A percentile compares a stretch with the other conserved stretches of the same genome.
phyloP scores from a whole-genome alignment of 2,329 filamentous ascomycete species.

The Fusarium concolor region DNA sequence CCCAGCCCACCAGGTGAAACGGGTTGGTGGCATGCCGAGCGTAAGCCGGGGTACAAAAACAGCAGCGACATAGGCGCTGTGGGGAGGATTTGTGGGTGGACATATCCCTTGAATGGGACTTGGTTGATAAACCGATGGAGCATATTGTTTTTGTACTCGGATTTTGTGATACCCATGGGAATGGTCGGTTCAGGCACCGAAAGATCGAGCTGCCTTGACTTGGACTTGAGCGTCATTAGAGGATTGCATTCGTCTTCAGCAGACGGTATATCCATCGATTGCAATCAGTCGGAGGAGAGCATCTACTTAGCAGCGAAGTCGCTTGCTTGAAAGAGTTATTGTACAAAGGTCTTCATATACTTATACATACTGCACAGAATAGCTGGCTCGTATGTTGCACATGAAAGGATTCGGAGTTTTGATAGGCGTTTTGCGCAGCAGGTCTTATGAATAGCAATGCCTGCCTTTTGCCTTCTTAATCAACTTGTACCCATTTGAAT shows the following conservation, averaged over 20 bases:
- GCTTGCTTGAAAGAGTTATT: constrained; percentile 36
- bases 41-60: constrained; percentile 52
- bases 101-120: constrained; percentile 25
- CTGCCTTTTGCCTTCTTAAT: constrained; percentile 23
- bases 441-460: constrained; percentile 34
- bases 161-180: constrained; percentile 56
- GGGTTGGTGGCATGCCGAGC: constrained; percentile 48
- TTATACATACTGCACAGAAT: constrained; percentile 38
- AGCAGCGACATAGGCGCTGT: constrained; percentile 47
- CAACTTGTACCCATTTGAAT: constrained; percentile 1
- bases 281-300: constrained; percentile 27
- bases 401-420: constrained; percentile 29
- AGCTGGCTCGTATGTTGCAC: constrained; percentile 42
- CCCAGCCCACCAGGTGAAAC: constrained; percentile 50
- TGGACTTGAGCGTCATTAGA: constrained; percentile 34
- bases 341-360: constrained; percentile 40
- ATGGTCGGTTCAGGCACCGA: constrained; percentile 42
- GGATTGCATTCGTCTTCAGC: constrained; percentile 24
- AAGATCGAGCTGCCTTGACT: constrained; percentile 37
- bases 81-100: constrained; percentile 21
- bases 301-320: constrained; percentile 31
- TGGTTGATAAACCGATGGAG: constrained; percentile 41
- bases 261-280: constrained; percentile 25
- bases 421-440: constrained; percentile 35
- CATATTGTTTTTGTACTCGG: constrained; percentile 46